Evolutionary conservation across 1,139 yeast species (phyloP), one percentile per base, ranked within the genome.

Genomic region (Keqinozyma sinolaborantium): DNA sequence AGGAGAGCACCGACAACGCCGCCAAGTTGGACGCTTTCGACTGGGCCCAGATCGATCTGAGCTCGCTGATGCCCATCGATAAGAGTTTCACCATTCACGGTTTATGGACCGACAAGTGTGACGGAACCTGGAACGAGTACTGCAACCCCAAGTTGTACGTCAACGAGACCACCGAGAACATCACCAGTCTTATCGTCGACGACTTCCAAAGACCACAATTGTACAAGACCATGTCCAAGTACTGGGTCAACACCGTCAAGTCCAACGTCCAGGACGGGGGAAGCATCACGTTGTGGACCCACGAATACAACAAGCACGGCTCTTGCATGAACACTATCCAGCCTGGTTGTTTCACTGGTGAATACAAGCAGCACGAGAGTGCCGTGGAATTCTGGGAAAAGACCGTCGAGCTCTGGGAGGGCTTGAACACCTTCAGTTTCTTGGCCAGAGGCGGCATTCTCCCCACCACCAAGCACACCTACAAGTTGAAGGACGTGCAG

Each of bases 251-350:
- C 42, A 58, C 60, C 33, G 58, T 40, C 16, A 53, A 50, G 38
- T 55, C 64, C 25, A 60, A 61, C 35, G 68, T 62, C 15, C 53
- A 50, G 10, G 47, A 48, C 33, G 55, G 49, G 15, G 52, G 57
- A 4, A 40, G 48, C 28, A 40, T 43, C 14, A 48, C 53, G 20
- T 53, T 66, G 35, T 66, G 73, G 73, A 53, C 53, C 31, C 73
- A 65, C 41, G 71, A 66, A 44, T 66, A 52, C 45, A 64, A 66
- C 50, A 65, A 64, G 45, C 73, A 66, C 40, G 72, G 63, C 26
- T 64, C 72, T n/a, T 66, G 72, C 46, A 60, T 64, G 63, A 60
- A 60, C 40, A 64, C 71, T 7, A 48, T 65, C 31, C 42, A 45
- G 28, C 71, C 71, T 18, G 31, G 45, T 14, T 66, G 72, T 44